A percentile compares a stretch with the other conserved stretches of the same genome.
Evolutionary conservation across 2,329 filamentous ascomycete genomes (phyloP).

Genomic region (Emericellopsis cladophorae): DNA sequence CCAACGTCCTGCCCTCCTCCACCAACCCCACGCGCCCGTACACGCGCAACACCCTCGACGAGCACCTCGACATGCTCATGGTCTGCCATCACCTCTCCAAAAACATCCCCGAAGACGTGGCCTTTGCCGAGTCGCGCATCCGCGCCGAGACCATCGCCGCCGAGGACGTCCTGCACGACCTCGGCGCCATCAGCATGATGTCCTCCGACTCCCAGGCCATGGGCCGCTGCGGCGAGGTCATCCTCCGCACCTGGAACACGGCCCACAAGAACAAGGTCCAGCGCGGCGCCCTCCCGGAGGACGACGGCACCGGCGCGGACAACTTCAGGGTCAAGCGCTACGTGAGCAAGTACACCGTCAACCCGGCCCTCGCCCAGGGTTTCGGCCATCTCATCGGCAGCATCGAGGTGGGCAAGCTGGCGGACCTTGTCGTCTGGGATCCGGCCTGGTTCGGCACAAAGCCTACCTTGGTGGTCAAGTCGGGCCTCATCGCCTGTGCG

Average conservation of each 20-base stretch:
- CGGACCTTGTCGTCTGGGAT: conserved; percentile 81
- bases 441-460: conserved; percentile 80
- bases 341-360: conserved; percentile 91
- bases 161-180: conserved; percentile 89
- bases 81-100: conserved; percentile 89
- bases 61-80: conserved; percentile 98
- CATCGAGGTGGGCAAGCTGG: conserved; percentile 78
- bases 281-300: conserved; percentile 63
- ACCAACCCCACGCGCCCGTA: conserved; percentile 90
- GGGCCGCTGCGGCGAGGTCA: conserved; percentile 89
- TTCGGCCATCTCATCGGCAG: conserved; percentile 81
- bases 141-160: conserved; percentile 92
- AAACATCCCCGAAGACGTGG: conserved; percentile 90
- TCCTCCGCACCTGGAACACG: conserved; percentile 90
- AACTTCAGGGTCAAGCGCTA: conserved; percentile 91
- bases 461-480: conserved; percentile 71
- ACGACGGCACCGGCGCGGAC: conserved; percentile 67
- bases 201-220: conserved; percentile 91
- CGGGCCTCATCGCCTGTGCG: conserved; percentile 69
- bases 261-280: conserved; percentile 94
- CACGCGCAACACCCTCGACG: conserved; percentile 84
- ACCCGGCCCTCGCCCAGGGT: conserved; percentile 82
- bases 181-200: conserved; percentile 97
- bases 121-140: conserved; percentile 89
- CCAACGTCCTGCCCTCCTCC: conserved; percentile 78